Conservation (phyloP, 768 basidiomycete species). For the Tephrocybe sp. region DNA sequence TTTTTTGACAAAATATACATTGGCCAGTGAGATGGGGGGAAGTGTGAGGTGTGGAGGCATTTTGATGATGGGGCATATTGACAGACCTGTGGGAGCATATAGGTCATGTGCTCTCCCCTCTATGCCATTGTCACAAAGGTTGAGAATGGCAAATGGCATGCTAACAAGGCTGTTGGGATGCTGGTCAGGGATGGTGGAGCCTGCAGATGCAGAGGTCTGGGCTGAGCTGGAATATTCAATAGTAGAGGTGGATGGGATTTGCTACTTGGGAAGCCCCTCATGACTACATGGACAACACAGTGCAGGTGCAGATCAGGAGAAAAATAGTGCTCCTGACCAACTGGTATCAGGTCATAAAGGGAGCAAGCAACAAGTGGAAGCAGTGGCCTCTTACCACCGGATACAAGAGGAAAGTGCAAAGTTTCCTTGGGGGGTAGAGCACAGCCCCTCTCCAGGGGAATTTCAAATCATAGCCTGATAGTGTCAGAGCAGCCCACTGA, state of each 20-base stretch:
- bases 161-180: slow-evolving; percentile 18
- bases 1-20: background rate
- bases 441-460: too few species aligned
- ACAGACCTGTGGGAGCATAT: background rate
- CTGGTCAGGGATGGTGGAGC: slow-evolving; percentile 7
- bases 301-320: slow-evolving; percentile 5
- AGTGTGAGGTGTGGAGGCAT: slow-evolving; percentile 3
- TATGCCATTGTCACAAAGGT: slow-evolving; percentile 2
- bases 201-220: background rate
- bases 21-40: background rate
- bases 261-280: slow-evolving; percentile 28
- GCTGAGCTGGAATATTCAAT: slow-evolving; percentile 24
- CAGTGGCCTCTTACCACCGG: too few species aligned
- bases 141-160: slow-evolving; percentile 23
- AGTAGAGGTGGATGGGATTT: slow-evolving; percentile 27
- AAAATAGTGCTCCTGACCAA: background rate
- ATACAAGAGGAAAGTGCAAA: background rate
- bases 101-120: background rate
- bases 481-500: too few species aligned
- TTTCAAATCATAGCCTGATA: too few species aligned
- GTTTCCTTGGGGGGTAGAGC: too few species aligned
- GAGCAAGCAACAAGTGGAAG: too few species aligned
- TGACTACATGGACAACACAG: slow-evolving; percentile 20
- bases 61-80: slow-evolving; percentile 24
- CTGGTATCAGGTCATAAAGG: background rate